Evolutionary conservation across 1,284 basidiomycete species (phyloP), one percentile per base, ranked within the genome.

Genomic region (Naganishia liquefaciens): DNA sequence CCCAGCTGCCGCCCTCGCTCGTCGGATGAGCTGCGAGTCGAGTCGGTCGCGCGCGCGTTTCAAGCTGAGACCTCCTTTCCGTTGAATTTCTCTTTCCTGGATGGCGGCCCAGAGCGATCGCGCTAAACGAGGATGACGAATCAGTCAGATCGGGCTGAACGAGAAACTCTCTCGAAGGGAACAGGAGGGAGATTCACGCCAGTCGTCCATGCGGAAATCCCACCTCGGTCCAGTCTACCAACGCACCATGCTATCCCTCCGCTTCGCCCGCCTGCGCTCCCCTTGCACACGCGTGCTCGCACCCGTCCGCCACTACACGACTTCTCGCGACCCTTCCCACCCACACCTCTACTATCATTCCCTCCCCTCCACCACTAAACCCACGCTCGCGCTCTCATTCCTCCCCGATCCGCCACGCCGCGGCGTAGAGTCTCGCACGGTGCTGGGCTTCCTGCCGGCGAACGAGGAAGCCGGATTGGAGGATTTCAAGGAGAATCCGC

Each of bases 331-430:
- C 17, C 57, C 57, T 10, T 69, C 67, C 13, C 75, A 78, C 62
- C 71, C 73, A 15, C 68, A 75, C 64, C 70, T 78, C 19, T 70
- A 74, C 68, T 78, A 77, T 66, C 76, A 78, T 66, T 65, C 69
- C 5, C 66, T 67, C 54, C 68, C 54, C 6, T n/a, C 33, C 10
- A 37, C 44, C 2, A 47, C 64, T 13, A 28, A 43, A 11, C 46
- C 40, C 9, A 47, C 47, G 2, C 43, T 73, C 19, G 68, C 69
- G 1, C 68, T 78, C 9, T 74, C 73, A 6, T 77, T 75, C 68
- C 69, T 78, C 10, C 70, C 74, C 23, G 39, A 50, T 5, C 44
- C 60, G 0, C n/a, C 62, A 0, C 51, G 42, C 21, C 42, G 43
- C 43, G 49, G 39, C 15, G 46, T 53, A 9, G 42, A 51, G 11